Evolutionary conservation across 1,284 basidiomycete species (phyloP), one percentile per base, ranked within the genome.

Genomic region (Rhodotorula sp.): DNA sequence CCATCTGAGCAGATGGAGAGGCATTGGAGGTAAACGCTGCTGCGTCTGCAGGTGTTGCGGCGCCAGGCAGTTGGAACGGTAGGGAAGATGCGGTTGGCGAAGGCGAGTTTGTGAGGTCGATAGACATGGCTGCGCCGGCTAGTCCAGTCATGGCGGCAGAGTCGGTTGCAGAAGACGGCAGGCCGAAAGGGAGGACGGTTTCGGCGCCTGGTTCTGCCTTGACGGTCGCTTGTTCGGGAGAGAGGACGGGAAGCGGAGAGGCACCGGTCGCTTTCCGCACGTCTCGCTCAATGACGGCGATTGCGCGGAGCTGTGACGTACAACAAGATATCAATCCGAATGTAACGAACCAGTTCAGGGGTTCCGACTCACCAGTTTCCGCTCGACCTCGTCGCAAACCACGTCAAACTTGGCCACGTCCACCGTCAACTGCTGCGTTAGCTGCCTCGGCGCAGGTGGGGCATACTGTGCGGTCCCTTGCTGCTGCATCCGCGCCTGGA

Each of bases 221-320:
- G 32, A 15, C 47, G 46, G 32, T 24, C 13, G 30, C 44, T n/a
- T 44, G 36, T 11, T 49, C 32, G n/a, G 58, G 47, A 32, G 55
- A 22, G 4, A 57, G 13, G 51, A 34, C 39, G 30, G 39, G 56
- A 11, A 44, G 56, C 7, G 56, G 46, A 8, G 66, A 36, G 27
- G 56, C 9, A 53, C 64, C 54, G 15, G 56, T 54, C 1, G 64
- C 56, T 52, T 32, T 47, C 0, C 58, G 32, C 7, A 59, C 64
- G n/a, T 70, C 68, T 9, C 68, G 51, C 34, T 70, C 68, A 39
- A 70, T 58, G 13, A 59, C 59, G 19, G 64, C 64, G 30, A 70
- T 63, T 1, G 68, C 64, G 29, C 56, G 46, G 13, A 63, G 51
- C 68, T 70, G 52, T 19, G 17, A 0, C 19, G 3, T 2, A 1